Percentiles rank a stretch among this genome's conserved stretches.
phyloP scores from a whole-genome alignment of 306 rosid genomes.

The Acacia confusa region DNA sequence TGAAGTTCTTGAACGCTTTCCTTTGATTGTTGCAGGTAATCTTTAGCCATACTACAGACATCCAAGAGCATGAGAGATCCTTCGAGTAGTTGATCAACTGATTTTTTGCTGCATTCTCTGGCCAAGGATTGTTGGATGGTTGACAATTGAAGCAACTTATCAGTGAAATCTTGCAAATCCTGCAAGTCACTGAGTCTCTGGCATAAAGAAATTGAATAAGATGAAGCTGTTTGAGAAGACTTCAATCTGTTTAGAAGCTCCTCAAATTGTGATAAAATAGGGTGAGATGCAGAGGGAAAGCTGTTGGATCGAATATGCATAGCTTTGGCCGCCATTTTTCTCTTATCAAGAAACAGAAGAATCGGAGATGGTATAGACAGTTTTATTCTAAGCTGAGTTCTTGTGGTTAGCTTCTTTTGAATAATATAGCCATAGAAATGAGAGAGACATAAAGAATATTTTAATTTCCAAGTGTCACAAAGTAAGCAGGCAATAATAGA shows the following conservation, averaged over 20 bases:
- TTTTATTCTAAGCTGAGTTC: not conserved
- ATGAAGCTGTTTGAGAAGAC: slow-evolving; percentile 31
- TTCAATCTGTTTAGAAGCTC: slow-evolving; percentile 33
- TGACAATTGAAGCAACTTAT: slow-evolving; percentile 39
- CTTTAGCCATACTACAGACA: slow-evolving; percentile 3
- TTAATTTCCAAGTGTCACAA: slow-evolving; percentile 24
- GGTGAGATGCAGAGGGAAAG: slow-evolving; percentile 33
- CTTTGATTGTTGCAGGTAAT: slow-evolving; percentile 4
- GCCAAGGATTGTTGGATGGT: slow-evolving; percentile 26
- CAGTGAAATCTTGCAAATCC: slow-evolving; percentile 36
- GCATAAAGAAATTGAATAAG: slow-evolving; percentile 1
- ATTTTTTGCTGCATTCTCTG: slow-evolving; percentile 24
- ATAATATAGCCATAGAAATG: slow-evolving; percentile 26
- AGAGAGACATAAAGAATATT: slow-evolving; percentile 31
- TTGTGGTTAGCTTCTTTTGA: slow-evolving; percentile 4
- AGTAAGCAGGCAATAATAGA: slow-evolving; percentile 1
- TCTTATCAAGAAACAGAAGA: not conserved
- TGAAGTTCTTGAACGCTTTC: slow-evolving; percentile 19
- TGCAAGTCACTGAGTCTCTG: slow-evolving; percentile 30
- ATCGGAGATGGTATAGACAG: not conserved
- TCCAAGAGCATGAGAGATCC: not conserved
- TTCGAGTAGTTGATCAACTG: not conserved
- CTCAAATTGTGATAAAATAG: slow-evolving; percentile 34
- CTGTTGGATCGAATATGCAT: slow-evolving; percentile 39
- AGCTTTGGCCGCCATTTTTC: slow-evolving; percentile 36